Evolutionary conservation across 768 basidiomycete species (phyloP).

Genomic region (Termitomyces sp.): DNA sequence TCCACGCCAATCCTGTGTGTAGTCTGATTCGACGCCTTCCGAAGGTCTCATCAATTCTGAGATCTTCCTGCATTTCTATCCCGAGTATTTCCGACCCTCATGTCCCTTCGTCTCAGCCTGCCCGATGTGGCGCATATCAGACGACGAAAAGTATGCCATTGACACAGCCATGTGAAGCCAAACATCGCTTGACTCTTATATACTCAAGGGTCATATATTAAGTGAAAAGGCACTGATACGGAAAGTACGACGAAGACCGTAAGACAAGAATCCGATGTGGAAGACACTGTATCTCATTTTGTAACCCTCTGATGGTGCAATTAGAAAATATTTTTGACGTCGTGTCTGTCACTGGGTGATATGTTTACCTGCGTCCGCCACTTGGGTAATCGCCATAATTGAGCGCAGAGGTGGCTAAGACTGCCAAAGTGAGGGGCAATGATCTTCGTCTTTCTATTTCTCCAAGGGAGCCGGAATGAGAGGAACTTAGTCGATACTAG

Average conservation of each 20-base stretch:
- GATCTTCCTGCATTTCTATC: slow-evolving; percentile 5
- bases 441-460: neutral
- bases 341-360: slow-evolving; percentile 2
- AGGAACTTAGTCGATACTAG: neutral
- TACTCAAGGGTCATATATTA: neutral
- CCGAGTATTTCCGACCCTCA: slow-evolving; percentile 7
- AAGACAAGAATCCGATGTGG: neutral
- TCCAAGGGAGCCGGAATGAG: neutral
- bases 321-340: slow-evolving; percentile 2
- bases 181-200: neutral
- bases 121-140: neutral
- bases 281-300: slow-evolving; percentile 1
- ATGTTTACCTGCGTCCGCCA: neutral
- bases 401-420: neutral
- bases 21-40: neutral
- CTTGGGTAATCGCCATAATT: neutral
- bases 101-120: slow-evolving; percentile 4
- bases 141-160: slow-evolving; percentile 11
- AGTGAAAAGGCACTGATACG: neutral
- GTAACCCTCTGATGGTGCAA: neutral
- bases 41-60: slow-evolving; percentile 8
- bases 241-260: neutral
- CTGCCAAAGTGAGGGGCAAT: neutral
- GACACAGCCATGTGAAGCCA: slow-evolving; percentile 8
- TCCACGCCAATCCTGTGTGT: neutral